Conservation (phyloP, 2,329 filamentous ascomycete species). For the Epichloe amarillans region DNA sequence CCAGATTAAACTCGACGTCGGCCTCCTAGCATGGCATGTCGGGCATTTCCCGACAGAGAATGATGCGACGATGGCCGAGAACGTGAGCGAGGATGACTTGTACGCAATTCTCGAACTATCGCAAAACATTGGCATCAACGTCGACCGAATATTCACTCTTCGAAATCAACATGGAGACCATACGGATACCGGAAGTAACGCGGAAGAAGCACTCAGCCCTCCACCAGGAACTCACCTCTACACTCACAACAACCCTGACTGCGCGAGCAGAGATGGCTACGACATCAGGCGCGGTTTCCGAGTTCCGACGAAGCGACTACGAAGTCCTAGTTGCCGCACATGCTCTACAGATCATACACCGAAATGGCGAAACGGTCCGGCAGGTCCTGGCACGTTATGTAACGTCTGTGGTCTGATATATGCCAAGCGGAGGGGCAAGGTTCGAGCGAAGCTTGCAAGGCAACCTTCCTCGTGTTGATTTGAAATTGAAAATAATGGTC, state of each 20-base stretch:
- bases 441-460: not conserved
- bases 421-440: constrained; percentile 12
- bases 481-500: not conserved
- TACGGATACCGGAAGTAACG: not conserved
- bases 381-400: constrained; percentile 58
- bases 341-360: constrained; percentile 65
- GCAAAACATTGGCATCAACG: constrained; percentile 7
- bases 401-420: constrained; percentile 55
- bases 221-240: not conserved
- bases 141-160: constrained; percentile 6
- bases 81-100: constrained; percentile 7
- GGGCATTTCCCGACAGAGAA: constrained; percentile 6
- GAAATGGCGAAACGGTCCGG: constrained; percentile 62
- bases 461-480: constrained; percentile 4
- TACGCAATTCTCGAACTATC: constrained; percentile 6
- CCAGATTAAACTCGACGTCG: constrained; percentile 8
- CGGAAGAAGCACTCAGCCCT: not conserved
- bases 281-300: not conserved
- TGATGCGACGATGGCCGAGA: not conserved
- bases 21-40: constrained; percentile 5
- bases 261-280: not conserved
- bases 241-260: not conserved
- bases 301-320: not conserved
- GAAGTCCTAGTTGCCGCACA: constrained; percentile 17
- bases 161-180: constrained; percentile 2